Evolutionary conservation across 2,329 filamentous ascomycete species (phyloP).

Genomic region (Talaromyces sp.): DNA sequence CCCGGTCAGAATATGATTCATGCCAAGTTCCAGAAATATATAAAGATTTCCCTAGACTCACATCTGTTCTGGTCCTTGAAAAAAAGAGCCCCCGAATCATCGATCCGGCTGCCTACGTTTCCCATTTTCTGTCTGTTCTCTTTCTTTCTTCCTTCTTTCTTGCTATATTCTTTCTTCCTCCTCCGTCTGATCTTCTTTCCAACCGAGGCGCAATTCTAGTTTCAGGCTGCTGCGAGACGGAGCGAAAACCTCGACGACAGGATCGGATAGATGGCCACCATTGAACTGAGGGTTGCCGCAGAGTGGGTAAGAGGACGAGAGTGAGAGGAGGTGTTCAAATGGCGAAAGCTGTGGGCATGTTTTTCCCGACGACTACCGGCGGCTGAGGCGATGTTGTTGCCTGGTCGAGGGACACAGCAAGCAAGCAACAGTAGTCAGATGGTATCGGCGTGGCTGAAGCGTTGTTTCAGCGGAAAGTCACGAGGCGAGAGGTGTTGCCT

Average conservation of each 20-base stretch:
- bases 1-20: background rate
- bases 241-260: background rate
- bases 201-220: background rate
- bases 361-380: background rate
- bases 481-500: background rate
- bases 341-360: background rate
- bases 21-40: background rate
- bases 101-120: slow-evolving; percentile 80
- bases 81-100: slow-evolving; percentile 72
- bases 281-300: background rate
- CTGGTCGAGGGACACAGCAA: background rate
- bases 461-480: background rate
- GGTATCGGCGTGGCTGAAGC: background rate
- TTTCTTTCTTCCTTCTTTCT: background rate
- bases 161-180: background rate
- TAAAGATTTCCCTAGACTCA: slow-evolving; percentile 44
- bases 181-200: background rate
- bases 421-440: background rate
- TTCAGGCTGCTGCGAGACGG: background rate
- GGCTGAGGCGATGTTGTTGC: background rate
- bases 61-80: slow-evolving; percentile 88
- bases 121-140: slow-evolving; percentile 63
- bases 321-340: background rate
- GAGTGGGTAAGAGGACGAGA: background rate
- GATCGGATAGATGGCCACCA: background rate